Evolutionary conservation across 2,329 filamentous ascomycete genomes (phyloP).

Genomic region (Beauveria caledonica): DNA sequence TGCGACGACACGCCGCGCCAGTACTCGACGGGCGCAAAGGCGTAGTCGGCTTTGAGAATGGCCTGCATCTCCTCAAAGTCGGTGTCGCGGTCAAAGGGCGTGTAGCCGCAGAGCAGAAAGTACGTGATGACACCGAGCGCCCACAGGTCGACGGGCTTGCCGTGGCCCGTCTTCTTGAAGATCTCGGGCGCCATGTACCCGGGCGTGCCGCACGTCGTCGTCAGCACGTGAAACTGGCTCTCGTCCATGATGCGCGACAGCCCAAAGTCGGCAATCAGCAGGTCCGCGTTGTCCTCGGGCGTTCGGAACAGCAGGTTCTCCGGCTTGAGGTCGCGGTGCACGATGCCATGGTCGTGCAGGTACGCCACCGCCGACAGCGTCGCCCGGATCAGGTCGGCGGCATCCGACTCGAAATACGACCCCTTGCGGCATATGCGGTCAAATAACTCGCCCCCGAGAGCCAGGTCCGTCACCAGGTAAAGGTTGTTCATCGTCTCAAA

Average conservation of each 20-base stretch:
- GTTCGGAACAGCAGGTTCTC: constrained; percentile 96
- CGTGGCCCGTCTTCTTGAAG: constrained; percentile 96
- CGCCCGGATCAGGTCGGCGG: constrained; percentile 87
- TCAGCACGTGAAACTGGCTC: constrained; percentile 94
- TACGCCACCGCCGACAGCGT: constrained; percentile 97
- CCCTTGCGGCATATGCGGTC: constrained; percentile 98
- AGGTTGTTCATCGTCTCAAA: constrained; percentile 99
- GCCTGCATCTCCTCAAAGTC: constrained; percentile 99
- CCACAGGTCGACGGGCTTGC: constrained; percentile 97
- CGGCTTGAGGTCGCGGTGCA: constrained; percentile 94
- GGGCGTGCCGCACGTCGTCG: constrained; percentile 93
- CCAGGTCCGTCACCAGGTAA: constrained; percentile 94
- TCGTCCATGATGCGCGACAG: constrained; percentile 97
- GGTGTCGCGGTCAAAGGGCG: constrained; percentile 92
- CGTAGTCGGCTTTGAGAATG: constrained; percentile 93
- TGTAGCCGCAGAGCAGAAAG: constrained; percentile 96
- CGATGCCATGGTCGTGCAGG: constrained; percentile 95
- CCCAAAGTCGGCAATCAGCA: constrained; percentile 95
- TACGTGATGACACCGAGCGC: constrained; percentile 98
- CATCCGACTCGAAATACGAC: constrained; percentile 96
- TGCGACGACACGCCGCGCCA: constrained; percentile 86
- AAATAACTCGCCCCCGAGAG: constrained; percentile 92
- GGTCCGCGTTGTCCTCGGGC: constrained; percentile 93
- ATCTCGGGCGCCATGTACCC: constrained; percentile 99
- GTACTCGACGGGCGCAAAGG: constrained; percentile 88